A percentile compares a stretch with the other conserved stretches of the same genome.
phyloP scores from a whole-genome alignment of 768 basidiomycete genomes.

The Dacryopinax spathularia region DNA sequence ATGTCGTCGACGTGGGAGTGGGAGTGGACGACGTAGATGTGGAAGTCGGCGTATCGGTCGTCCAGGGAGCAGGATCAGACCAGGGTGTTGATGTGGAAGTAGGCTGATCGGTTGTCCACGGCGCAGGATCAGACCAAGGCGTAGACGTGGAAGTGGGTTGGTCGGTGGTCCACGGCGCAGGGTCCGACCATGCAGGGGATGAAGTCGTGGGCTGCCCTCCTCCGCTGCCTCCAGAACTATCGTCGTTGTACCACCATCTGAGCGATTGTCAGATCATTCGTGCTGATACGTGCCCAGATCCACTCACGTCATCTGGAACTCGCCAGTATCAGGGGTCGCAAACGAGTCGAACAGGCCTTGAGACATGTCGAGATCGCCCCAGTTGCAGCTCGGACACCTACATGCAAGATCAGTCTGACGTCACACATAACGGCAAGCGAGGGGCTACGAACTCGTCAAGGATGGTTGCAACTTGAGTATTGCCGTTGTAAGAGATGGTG shows the following conservation, averaged over 20 bases:
- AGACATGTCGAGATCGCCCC: constrained; percentile 3
- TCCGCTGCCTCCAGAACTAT: neutral
- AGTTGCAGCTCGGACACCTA: neutral
- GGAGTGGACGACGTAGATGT: neutral
- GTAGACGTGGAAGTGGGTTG: neutral
- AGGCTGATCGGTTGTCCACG: neutral
- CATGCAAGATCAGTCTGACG: neutral
- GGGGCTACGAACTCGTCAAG: constrained; percentile 31
- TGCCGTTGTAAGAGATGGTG: constrained; percentile 47
- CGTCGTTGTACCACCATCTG: neutral
- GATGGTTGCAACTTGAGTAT: constrained; percentile 42
- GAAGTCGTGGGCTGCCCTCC: neutral
- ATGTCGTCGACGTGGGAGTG: neutral
- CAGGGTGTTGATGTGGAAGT: neutral
- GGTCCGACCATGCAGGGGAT: neutral
- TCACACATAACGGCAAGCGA: neutral
- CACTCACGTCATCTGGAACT: constrained; percentile 9
- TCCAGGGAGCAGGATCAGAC: neutral
- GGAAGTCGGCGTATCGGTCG: neutral
- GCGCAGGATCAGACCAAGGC: neutral
- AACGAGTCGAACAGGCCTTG: neutral
- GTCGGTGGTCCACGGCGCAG: neutral
- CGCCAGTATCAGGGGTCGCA: constrained; percentile 2
- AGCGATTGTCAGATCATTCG: too few relatives aligned
- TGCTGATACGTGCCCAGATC: too few relatives aligned